These are phyloP conservation scores for Salvia rosmarinus DNA, from an alignment of 257 asterid genomes.

Conservation along the genomic window DNA sequence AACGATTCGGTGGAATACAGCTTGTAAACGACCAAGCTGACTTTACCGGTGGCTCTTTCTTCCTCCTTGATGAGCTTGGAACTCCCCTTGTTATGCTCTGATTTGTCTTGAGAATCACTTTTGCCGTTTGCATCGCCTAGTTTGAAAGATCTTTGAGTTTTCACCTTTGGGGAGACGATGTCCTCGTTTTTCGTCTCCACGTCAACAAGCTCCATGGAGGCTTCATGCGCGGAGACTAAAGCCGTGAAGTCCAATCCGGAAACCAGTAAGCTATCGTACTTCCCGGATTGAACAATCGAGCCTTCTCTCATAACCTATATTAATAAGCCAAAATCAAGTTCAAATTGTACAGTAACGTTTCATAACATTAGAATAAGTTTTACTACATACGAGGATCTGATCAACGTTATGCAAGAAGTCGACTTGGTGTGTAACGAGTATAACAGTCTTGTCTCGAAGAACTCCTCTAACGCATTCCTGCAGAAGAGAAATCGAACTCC, in stretches of 20 bases:
- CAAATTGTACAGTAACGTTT: not conserved
- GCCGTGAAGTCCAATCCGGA: conserved; percentile 74
- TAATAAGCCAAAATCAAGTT: conserved; percentile 14
- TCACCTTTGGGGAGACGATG: conserved; percentile 39
- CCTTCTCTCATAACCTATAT: conserved; percentile 95
- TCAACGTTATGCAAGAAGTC: conserved; percentile 97
- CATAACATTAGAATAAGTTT: not conserved
- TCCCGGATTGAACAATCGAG: conserved; percentile 80
- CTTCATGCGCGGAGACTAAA: conserved; percentile 86
- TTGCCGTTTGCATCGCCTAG: conserved; percentile 56
- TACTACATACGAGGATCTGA: conserved; percentile 66
- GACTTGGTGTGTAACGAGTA: conserved; percentile 97
- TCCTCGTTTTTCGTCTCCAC: conserved; percentile 55
- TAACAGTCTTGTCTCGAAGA: conserved; percentile 73
- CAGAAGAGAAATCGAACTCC: conserved; percentile 13
- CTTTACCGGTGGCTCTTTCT: conserved; percentile 81
- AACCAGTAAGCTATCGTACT: conserved; percentile 58
- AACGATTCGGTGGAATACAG: conserved; percentile 72
- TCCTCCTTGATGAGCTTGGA: conserved; percentile 91
- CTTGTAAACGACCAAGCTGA: conserved; percentile 80
- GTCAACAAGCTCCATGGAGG: conserved; percentile 95
- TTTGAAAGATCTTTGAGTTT: conserved; percentile 50
- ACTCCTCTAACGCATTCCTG: conserved; percentile 93
- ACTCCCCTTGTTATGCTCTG: conserved; percentile 44
- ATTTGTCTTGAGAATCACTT: conserved; percentile 42